Base-by-base conservation (phyloP, 192 early-diverging fungal species). In the Coemansia sp. region DNA sequence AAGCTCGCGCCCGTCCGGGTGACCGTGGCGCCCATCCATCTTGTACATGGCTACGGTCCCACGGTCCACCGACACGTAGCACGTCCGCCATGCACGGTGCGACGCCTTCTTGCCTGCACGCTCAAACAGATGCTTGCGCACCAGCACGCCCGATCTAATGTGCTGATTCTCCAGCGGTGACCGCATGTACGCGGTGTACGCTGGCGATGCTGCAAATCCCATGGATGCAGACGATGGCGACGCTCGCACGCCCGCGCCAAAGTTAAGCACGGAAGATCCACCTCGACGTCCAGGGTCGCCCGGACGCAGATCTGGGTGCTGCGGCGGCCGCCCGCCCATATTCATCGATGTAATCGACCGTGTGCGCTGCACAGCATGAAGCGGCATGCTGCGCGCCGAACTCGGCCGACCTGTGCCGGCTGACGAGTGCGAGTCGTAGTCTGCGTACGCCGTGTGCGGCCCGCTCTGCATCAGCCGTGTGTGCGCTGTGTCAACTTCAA, bases 71-170 rank as follows among this genome's bases (percentile, higher is more conserved):
- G 93, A 82, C 10, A 90, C 84, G 21, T 90, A 86, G 56, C 90
- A 86, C 21, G 94, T 92, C 60, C 82, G 82, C 95, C 95, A 96
- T n/a, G 84, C 85, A 11, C 94, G 88, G 72, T 93, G 83, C 41
- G 89, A 88, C 6, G 92, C 90, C 79, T 91, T 92, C 58, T 91
- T 86, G 54, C 86, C 89, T 0, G 82, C 84, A 14, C 83, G 75
- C 58, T 93, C 92, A 70, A 88, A 85, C 56, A 92, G 65, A 70
- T 95, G 92, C 76, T 98, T 98, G 51, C 94, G 84, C 67, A 93
- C 87, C 29, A 98, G 83, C 12, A 93, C 73, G 12, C 80, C 80
- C 11, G 80, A 76, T 19, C 80, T 67, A 41, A 82, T 82, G 49
- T 75, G 70, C 65, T 75, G 74, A 49, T 78, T 76, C 61, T 82